Conservation (phyloP, 345 rosid species). For the Physaria fendleri region DNA sequence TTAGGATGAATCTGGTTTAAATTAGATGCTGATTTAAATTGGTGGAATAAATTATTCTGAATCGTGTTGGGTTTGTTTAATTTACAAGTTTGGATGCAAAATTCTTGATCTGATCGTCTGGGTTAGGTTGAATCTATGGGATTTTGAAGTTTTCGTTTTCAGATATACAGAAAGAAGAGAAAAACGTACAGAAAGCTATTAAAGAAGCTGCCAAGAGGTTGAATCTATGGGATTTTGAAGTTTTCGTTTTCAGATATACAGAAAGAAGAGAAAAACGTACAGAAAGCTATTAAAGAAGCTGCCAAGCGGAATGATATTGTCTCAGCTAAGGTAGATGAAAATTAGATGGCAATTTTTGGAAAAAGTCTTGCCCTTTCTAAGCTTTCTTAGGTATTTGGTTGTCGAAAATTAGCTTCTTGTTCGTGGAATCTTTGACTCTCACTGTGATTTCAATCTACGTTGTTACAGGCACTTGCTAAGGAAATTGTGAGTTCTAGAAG, state of each 20-base stretch:
- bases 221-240: too few species aligned
- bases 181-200: slow-evolving; percentile 60
- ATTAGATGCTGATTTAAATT: not conserved
- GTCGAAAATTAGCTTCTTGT: too few species aligned
- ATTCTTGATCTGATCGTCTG: too few species aligned
- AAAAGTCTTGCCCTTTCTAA: too few species aligned
- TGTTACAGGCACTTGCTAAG: slow-evolving; percentile 73
- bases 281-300: slow-evolving; percentile 63
- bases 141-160: too few species aligned
- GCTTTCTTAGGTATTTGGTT: too few species aligned
- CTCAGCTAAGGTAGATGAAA: slow-evolving; percentile 63
- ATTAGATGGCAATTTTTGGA: too few species aligned
- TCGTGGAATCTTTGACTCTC: too few species aligned
- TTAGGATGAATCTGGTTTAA: not conserved
- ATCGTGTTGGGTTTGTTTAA: not conserved
- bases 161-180: slow-evolving; percentile 79
- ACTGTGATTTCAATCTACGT: too few species aligned
- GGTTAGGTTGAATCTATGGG: too few species aligned
- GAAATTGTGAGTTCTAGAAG: slow-evolving; percentile 61
- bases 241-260: slow-evolving; percentile 56
- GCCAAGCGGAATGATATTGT: slow-evolving; percentile 68
- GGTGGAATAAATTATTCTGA: too few species aligned
- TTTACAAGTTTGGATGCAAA: too few species aligned
- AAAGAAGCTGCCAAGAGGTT: slow-evolving; percentile 63
- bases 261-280: slow-evolving; percentile 63